A percentile compares a stretch with the other conserved stretches of the same genome.
Conservation (phyloP, 2,329 filamentous ascomycete genomes). For the Zymoseptoria brevis region DNA sequence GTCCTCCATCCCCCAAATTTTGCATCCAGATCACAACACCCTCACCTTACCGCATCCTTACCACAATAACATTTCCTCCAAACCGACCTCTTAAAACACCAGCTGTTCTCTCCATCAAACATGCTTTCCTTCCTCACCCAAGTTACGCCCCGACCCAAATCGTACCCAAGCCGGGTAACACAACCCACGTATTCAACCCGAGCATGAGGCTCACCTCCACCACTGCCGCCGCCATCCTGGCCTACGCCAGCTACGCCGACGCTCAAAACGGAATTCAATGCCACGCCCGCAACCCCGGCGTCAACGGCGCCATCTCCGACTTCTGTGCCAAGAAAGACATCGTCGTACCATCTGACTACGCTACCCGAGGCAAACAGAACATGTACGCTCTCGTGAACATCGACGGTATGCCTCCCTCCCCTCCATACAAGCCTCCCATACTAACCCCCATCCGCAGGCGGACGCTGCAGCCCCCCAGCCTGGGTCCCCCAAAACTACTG, state of each 20-base stretch:
- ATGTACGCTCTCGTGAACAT: background rate
- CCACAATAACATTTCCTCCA: background rate
- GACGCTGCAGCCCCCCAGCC: conserved; percentile 5
- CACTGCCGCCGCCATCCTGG: background rate
- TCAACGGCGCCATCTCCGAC: conserved; percentile 2
- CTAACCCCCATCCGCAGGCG: too few relatives aligned
- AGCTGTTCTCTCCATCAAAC: background rate
- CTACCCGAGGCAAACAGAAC: background rate
- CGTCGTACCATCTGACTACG: conserved; percentile 3
- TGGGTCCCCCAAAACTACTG: conserved; percentile 17
- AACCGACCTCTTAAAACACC: background rate
- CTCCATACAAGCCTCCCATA: too few relatives aligned
- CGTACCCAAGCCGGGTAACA: background rate
- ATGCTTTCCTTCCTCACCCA: background rate
- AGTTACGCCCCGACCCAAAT: background rate
- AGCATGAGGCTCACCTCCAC: background rate
- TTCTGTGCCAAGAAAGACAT: conserved; percentile 4
- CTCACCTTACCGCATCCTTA: background rate
- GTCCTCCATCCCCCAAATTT: background rate
- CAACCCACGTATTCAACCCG: background rate
- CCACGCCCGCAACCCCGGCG: background rate
- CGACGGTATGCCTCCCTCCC: too few relatives aligned
- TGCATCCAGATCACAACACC: background rate
- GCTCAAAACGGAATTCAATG: too few relatives aligned
- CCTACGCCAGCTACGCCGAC: background rate